These are phyloP conservation scores for Barnettozyma vustinii DNA, from an alignment of 805 yeast genomes.

Conservation along the genomic window DNA sequence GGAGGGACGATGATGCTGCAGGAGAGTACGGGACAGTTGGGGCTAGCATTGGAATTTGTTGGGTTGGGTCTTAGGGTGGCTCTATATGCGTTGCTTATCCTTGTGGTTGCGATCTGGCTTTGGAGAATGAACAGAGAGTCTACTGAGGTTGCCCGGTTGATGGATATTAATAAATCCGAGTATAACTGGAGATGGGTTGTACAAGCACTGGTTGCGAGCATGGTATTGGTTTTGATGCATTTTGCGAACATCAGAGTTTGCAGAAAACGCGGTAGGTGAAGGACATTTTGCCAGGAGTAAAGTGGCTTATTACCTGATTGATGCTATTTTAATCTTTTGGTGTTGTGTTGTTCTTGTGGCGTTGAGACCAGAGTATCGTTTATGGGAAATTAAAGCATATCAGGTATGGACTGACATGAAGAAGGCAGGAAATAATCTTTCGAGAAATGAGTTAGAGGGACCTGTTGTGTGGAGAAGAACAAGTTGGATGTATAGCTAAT, in stretches of 20 bases:
- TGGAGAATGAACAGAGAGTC: background rate
- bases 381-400: too few relatives aligned
- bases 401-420: too few relatives aligned
- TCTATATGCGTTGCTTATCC: background rate
- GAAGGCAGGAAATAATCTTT: too few relatives aligned
- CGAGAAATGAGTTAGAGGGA: too few relatives aligned
- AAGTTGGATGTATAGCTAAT: too few relatives aligned
- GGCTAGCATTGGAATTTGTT: background rate
- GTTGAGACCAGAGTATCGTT: too few relatives aligned
- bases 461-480: too few relatives aligned
- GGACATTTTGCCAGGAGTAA: background rate
- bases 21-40: background rate
- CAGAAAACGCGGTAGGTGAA: background rate
- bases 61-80: slow-evolving; percentile 1
- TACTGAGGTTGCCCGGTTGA: background rate
- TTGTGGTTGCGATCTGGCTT: background rate
- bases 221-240: slow-evolving; percentile 4
- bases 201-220: background rate
- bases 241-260: slow-evolving; percentile 1
- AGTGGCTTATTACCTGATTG: slow-evolving; percentile 1
- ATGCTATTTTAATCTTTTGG: background rate
- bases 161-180: background rate
- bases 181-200: background rate
- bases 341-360: too few relatives aligned
- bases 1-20: slow-evolving; percentile 2